These are phyloP conservation scores for Aspergillus mulundensis DNA, from an alignment of 495 filamentous ascomycete species.

Conservation along the genomic window DNA sequence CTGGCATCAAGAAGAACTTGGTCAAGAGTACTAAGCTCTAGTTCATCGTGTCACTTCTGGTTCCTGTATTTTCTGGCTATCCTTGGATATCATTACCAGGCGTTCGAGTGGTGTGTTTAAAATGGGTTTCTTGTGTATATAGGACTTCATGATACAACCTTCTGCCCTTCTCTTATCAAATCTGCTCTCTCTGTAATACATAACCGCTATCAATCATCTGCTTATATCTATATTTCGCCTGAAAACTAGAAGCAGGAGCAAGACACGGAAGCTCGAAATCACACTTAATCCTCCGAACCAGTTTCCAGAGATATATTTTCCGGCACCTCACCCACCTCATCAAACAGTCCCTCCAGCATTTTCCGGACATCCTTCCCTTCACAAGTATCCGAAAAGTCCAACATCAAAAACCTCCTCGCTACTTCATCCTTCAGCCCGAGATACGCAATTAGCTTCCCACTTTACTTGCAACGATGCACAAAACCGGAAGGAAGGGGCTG, in stretches of 20 bases:
- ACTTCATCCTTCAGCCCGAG: constrained; percentile 24
- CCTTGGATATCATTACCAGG: constrained; percentile 29
- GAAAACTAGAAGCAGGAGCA: too few species aligned
- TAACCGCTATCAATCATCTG: neutral
- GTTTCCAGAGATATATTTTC: constrained; percentile 4
- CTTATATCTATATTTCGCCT: neutral
- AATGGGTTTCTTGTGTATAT: constrained; percentile 25
- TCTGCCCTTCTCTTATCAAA: neutral
- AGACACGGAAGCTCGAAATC: neutral
- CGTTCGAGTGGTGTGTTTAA: constrained; percentile 28
- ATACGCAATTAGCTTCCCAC: constrained; percentile 6
- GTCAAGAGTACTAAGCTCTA: constrained; percentile 91
- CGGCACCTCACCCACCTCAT: constrained; percentile 1
- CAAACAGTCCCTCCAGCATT: constrained; percentile 24
- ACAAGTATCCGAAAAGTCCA: constrained; percentile 22
- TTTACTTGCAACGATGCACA: neutral
- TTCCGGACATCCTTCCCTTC: constrained; percentile 9
- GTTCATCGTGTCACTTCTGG: constrained; percentile 25
- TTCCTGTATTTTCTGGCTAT: neutral
- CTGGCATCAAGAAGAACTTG: constrained; percentile 89
- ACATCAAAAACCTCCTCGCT: constrained; percentile 31
- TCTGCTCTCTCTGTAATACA: neutral
- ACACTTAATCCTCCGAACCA: neutral
- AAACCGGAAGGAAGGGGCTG: neutral
- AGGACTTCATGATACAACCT: constrained; percentile 19